Evolutionary conservation across 768 basidiomycete genomes (phyloP).

Genomic region (Lactifluus echinatus): DNA sequence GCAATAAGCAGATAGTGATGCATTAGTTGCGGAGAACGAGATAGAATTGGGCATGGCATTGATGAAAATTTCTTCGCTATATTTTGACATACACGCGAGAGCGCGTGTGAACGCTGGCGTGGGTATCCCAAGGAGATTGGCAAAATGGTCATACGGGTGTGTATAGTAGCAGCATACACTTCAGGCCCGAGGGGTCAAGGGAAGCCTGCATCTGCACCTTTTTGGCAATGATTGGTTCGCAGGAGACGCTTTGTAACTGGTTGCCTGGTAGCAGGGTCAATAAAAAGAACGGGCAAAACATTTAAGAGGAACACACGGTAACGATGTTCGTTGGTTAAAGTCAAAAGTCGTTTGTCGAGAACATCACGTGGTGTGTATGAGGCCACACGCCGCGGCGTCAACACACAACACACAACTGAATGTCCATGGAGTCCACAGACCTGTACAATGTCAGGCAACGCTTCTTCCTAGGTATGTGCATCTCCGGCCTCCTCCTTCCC

Average conservation of each 20-base stretch:
- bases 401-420: not conserved
- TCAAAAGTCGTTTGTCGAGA: not conserved
- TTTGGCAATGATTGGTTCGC: not conserved
- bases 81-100: conserved; percentile 67
- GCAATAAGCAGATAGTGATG: conserved; percentile 74
- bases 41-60: conserved; percentile 53
- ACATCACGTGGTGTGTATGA: not conserved
- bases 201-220: conserved; percentile 55
- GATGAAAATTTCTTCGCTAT: conserved; percentile 73
- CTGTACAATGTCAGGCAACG: conserved; percentile 67
- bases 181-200: conserved; percentile 48
- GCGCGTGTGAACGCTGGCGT: conserved; percentile 65
- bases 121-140: not conserved
- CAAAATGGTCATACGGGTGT: not conserved
- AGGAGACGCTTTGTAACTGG: not conserved
- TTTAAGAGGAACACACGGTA: too few species aligned
- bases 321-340: too few species aligned
- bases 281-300: too few species aligned
- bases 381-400: not conserved
- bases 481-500: not conserved
- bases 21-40: conserved; percentile 66
- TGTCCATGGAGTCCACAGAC: conserved; percentile 46
- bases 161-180: conserved; percentile 30
- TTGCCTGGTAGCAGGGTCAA: not conserved
- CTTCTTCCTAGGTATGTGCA: conserved; percentile 54